A percentile compares a stretch with the other conserved stretches of the same genome.
Conservation (phyloP, 306 rosid genomes). For the Morella rubra region DNA sequence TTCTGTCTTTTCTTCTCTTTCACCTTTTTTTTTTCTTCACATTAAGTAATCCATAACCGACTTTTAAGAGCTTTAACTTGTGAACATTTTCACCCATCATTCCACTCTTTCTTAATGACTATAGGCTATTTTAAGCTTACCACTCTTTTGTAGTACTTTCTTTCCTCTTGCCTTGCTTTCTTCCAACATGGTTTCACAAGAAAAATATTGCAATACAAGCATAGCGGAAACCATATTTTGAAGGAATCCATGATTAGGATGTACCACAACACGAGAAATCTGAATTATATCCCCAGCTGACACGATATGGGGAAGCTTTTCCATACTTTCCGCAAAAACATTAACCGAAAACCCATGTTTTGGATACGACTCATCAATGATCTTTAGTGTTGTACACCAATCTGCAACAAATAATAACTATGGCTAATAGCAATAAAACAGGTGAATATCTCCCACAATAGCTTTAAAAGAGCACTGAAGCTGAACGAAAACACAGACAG, state of each 20-base stretch:
- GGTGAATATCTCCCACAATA: neutral
- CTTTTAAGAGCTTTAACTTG: neutral
- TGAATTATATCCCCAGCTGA: constrained; percentile 63
- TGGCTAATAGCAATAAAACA: constrained; percentile 8
- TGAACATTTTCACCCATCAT: too few relatives aligned
- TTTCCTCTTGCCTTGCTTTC: neutral
- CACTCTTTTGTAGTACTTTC: neutral
- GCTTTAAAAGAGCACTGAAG: neutral
- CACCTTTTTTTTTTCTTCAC: neutral
- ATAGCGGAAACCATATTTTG: neutral
- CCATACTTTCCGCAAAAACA: constrained; percentile 45
- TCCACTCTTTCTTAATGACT: neutral
- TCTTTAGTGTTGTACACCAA: constrained; percentile 40
- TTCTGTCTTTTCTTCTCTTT: neutral
- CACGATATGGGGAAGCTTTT: constrained; percentile 51
- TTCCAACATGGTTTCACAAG: neutral
- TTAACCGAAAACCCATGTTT: constrained; percentile 42
- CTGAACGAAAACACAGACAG: neutral
- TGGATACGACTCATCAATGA: constrained; percentile 51
- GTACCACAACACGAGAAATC: constrained; percentile 50
- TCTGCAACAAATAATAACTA: constrained; percentile 49
- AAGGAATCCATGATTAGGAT: neutral
- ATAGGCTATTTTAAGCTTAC: neutral
- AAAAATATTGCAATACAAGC: neutral
- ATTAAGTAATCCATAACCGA: neutral